Evolutionary conservation across 345 rosid species (phyloP).

Genomic region (Pugionium dolabratum): DNA sequence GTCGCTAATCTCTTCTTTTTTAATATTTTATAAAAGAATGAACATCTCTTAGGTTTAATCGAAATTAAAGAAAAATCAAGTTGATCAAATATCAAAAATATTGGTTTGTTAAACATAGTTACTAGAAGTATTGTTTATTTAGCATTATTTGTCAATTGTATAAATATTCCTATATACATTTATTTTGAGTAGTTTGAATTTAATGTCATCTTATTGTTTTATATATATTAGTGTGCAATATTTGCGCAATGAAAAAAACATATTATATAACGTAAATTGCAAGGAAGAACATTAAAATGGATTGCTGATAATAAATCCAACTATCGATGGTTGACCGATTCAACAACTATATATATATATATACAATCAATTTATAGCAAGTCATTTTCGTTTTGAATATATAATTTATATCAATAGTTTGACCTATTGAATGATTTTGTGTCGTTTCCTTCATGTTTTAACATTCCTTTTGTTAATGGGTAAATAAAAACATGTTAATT

Average conservation of each 20-base stretch:
- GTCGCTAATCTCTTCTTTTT: neutral
- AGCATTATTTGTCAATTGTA: no score
- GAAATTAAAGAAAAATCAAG: no score
- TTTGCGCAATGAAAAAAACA: neutral
- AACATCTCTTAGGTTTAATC: neutral
- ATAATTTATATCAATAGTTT: neutral
- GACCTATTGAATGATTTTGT: neutral
- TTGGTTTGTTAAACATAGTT: no score
- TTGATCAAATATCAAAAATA: no score
- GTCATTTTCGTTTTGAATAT: slow-evolving; percentile 7
- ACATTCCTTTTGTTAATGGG: neutral
- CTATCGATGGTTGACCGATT: slow-evolving; percentile 25
- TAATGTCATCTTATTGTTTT: no score
- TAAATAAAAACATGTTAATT: neutral
- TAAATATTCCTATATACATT: no score
- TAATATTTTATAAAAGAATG: no score
- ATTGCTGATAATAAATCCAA: slow-evolving; percentile 10
- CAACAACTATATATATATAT: slow-evolving; percentile 5
- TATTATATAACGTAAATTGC: slow-evolving; percentile 6
- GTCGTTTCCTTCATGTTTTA: neutral
- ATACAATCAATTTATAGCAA: neutral
- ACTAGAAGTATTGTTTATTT: no score
- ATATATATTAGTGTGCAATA: no score
- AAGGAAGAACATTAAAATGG: slow-evolving; percentile 8
- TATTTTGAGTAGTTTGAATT: no score